Percentiles rank a stretch among this genome's conserved stretches.
Conservation (phyloP, 78 protist species). For the Dictyostelium brefeldianum region DNA sequence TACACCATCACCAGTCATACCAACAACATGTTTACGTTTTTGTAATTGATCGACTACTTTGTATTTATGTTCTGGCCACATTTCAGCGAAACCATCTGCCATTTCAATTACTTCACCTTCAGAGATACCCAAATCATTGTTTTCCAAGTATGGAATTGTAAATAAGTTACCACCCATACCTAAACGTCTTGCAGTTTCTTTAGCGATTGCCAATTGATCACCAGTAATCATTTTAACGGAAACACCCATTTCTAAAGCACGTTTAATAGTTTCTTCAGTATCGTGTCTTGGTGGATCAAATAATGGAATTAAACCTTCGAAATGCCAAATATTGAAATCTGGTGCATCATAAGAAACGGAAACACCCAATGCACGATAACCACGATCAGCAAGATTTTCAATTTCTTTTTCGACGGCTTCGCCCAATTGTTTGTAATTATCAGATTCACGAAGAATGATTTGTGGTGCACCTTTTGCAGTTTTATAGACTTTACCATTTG, state of each 20-base stretch:
- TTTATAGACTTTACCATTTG: constrained; percentile 63
- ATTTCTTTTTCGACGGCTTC: constrained; percentile 53
- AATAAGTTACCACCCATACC: constrained; percentile 87
- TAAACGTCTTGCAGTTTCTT: constrained; percentile 88
- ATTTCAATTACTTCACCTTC: constrained; percentile 80
- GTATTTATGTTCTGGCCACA: constrained; percentile 96
- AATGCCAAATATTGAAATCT: constrained; percentile 82
- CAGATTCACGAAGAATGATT: constrained; percentile 70
- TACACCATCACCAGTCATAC: constrained; percentile 98
- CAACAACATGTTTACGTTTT: constrained; percentile 87
- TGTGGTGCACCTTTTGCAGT: constrained; percentile 94
- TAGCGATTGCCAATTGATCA: constrained; percentile 94
- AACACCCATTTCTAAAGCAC: constrained; percentile 87
- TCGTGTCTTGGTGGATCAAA: constrained; percentile 96
- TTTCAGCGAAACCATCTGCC: constrained; percentile 94
- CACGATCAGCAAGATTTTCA: constrained; percentile 87
- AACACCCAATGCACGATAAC: constrained; percentile 91
- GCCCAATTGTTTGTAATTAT: constrained; percentile 68
- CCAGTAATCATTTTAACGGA: constrained; percentile 97
- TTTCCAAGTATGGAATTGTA: constrained; percentile 73
- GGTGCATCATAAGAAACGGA: constrained; percentile 46
- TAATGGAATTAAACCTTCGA: constrained; percentile 91
- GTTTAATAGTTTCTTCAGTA: constrained; percentile 85
- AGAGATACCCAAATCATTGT: constrained; percentile 58
- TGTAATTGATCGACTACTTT: constrained; percentile 90